phyloP scores from a whole-genome alignment of 2,329 filamentous ascomycete genomes.

The Metarhizium humberi region DNA sequence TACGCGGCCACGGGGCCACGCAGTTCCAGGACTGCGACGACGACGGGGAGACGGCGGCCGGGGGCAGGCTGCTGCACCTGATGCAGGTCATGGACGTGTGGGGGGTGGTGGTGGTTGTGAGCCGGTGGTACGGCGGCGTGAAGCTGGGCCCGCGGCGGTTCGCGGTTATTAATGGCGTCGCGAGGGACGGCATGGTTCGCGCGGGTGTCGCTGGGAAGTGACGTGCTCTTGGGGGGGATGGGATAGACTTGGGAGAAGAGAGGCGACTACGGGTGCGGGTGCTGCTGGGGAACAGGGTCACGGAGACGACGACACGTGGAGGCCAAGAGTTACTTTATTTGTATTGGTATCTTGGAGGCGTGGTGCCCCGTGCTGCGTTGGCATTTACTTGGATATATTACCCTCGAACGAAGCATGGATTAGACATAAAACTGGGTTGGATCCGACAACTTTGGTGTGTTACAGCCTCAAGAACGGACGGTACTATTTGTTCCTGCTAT shows the following conservation, averaged over 20 bases:
- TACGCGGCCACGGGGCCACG: constrained; percentile 38
- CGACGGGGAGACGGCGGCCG: constrained; percentile 90
- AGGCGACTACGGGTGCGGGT: too few relatives aligned
- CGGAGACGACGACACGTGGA: background rate
- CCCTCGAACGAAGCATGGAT: background rate
- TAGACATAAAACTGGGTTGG: background rate
- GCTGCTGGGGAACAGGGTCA: background rate
- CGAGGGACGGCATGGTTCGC: constrained; percentile 73
- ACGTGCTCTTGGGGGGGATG: constrained; percentile 24
- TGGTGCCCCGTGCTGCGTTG: background rate
- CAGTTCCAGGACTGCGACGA: constrained; percentile 87
- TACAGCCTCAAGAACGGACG: background rate
- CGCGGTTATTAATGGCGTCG: constrained; percentile 77
- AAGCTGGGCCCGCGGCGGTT: constrained; percentile 85
- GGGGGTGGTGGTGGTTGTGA: constrained; percentile 88
- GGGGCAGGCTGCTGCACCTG: constrained; percentile 73
- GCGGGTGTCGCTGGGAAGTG: constrained; percentile 54
- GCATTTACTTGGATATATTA: background rate
- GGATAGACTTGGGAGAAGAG: background rate
- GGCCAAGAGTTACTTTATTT: background rate
- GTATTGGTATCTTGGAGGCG: background rate
- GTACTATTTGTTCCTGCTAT: background rate
- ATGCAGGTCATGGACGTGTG: constrained; percentile 94
- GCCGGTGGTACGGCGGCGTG: constrained; percentile 89
- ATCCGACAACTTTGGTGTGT: background rate